These are phyloP conservation scores for Pelagomonas calceolata DNA, from an alignment of 108 stramenopile genomes.

Conservation along the genomic window DNA sequence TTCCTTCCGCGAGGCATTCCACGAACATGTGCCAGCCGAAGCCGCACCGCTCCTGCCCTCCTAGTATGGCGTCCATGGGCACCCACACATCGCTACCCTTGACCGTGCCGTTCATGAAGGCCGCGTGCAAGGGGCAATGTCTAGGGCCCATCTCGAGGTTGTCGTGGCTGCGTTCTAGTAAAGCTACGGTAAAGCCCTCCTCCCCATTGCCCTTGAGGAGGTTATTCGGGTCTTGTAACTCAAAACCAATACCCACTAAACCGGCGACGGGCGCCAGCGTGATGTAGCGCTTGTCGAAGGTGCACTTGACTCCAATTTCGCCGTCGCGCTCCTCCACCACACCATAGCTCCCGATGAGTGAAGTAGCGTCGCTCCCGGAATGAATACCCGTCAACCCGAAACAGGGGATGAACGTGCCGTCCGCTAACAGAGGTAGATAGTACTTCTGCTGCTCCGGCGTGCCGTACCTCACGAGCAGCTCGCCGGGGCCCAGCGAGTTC, in stretches of 20 bases:
- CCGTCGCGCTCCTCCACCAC: conserved; percentile 74
- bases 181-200: conserved; percentile 87
- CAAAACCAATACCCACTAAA: conserved; percentile 86
- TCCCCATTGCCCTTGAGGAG: conserved; percentile 75
- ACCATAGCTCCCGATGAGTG: conserved; percentile 76
- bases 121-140: conserved; percentile 76
- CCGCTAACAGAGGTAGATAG: conserved; percentile 78
- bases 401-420: conserved; percentile 92
- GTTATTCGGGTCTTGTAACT: conserved; percentile 69
- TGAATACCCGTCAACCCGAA: conserved; percentile 95
- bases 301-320: conserved; percentile 78
- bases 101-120: conserved; percentile 98
- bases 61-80: conserved; percentile 85
- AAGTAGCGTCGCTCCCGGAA: conserved; percentile 88
- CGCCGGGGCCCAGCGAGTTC: conserved; percentile 92
- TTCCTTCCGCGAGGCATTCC: conserved; percentile 94
- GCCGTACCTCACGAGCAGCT: conserved; percentile 82
- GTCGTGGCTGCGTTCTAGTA: conserved; percentile 82
- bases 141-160: conserved; percentile 83
- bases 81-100: conserved; percentile 95
- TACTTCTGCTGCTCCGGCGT: conserved; percentile 86
- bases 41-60: conserved; percentile 88
- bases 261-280: conserved; percentile 94
- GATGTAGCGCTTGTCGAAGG: conserved; percentile 97
- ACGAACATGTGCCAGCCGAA: conserved; percentile 99